These are phyloP conservation scores for Elaeis oleifera DNA, from an alignment of 202 grass and related monocot species.

Conservation along the genomic window DNA sequence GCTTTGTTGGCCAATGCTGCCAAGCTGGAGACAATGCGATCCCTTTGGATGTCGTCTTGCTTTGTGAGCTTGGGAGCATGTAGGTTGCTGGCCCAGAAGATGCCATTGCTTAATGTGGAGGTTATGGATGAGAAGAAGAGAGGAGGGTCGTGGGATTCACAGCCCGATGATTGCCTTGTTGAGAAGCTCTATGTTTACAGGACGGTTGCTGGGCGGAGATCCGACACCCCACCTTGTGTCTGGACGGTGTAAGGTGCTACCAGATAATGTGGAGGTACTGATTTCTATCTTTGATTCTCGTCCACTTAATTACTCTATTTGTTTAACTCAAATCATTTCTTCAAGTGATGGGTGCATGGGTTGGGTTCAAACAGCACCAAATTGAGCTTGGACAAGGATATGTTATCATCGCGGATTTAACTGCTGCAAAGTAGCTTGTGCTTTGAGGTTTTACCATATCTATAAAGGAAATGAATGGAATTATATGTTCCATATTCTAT, in stretches of 20 bases:
- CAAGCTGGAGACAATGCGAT: slow-evolving; percentile 96
- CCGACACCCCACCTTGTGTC: slow-evolving; percentile 6
- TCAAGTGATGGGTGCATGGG: too few relatives aligned
- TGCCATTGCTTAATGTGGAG: slow-evolving; percentile 62
- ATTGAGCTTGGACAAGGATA: too few relatives aligned
- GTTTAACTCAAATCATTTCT: too few relatives aligned
- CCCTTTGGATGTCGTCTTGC: slow-evolving; percentile 90
- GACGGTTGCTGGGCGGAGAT: slow-evolving; percentile 6
- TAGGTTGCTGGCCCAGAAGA: slow-evolving; percentile 57
- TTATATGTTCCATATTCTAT: too few relatives aligned
- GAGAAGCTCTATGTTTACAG: slow-evolving; percentile 18
- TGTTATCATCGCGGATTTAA: too few relatives aligned
- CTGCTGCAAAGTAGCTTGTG: too few relatives aligned
- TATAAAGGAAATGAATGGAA: too few relatives aligned
- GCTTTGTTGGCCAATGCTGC: slow-evolving; percentile 67
- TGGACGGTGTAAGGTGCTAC: neutral
- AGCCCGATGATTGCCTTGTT: slow-evolving; percentile 6
- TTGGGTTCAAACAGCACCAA: too few relatives aligned
- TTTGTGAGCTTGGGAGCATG: slow-evolving; percentile 59
- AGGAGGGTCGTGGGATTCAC: neutral
- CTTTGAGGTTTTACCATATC: too few relatives aligned
- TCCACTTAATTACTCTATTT: too few relatives aligned
- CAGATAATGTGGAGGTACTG: neutral
- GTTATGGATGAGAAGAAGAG: slow-evolving; percentile 30
- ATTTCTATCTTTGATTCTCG: neutral